Percentiles rank a stretch among this genome's conserved stretches.
Evolutionary conservation across 805 yeast species (phyloP).

Genomic region (Pichia rugopelliculosa): DNA sequence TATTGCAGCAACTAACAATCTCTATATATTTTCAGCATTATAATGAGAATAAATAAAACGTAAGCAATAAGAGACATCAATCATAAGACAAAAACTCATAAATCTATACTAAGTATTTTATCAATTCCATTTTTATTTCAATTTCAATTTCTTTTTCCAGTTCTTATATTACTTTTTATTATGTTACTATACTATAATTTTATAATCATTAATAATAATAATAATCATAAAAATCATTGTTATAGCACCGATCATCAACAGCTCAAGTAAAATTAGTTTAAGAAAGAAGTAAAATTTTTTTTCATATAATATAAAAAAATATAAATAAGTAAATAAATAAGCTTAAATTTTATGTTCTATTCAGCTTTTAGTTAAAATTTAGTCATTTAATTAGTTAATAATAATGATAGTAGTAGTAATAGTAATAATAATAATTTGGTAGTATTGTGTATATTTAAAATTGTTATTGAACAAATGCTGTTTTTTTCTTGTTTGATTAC

Average conservation of each 20-base stretch:
- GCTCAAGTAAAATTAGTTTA: too few species aligned
- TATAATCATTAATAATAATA: neutral
- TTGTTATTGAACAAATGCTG: neutral
- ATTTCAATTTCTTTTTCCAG: neutral
- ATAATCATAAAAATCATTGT: too few species aligned
- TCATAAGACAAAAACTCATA: neutral
- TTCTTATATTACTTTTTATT: neutral
- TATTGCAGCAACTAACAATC: constrained; percentile 95
- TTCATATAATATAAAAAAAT: neutral
- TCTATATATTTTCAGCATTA: constrained; percentile 74
- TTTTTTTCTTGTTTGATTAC: neutral
- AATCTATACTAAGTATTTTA: neutral
- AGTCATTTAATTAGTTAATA: neutral
- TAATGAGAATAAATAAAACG: constrained; percentile 21
- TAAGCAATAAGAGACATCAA: neutral
- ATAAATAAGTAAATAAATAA: neutral
- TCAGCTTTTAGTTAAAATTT: neutral
- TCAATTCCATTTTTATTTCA: neutral
- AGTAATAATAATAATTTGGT: neutral
- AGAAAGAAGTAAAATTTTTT: neutral
- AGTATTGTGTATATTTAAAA: neutral
- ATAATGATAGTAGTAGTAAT: too few species aligned
- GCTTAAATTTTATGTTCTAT: neutral
- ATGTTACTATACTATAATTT: neutral
- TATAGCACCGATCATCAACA: too few species aligned